Evolutionary conservation across 2,329 filamentous ascomycete genomes (phyloP), one percentile per base, ranked within the genome.

Genomic region (Penicillium decumbens): DNA sequence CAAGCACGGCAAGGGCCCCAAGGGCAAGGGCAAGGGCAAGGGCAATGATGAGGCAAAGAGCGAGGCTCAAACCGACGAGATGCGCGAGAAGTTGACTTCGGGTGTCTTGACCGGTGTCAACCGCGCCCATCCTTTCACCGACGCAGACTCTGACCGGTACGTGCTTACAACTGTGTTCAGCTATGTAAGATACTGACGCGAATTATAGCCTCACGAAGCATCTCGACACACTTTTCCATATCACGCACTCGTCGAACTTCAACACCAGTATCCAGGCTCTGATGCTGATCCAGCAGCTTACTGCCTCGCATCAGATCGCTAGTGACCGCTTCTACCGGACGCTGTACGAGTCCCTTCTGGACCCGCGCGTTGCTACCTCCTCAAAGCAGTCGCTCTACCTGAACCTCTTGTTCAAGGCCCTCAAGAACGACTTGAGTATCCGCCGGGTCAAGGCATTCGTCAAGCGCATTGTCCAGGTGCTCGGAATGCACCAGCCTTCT

Each of bases 201-300:
- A 30, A 25, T 8, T 49, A 37, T 56, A 87, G 84, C 23, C 82
- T 97, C 57, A 88, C 95, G 64, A 84, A 85, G 50, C 92, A 98
- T 65, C 81, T 98, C 49, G 87, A 97, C 66, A 96, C 92, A 3
- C 80, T 98, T 24, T 98, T 96, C 79, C 85, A 84, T 62, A 93
- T 98, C 63, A 95, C 93, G 0, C 93, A 98, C 72, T 97, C 92
- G 0, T 89, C 92, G 49, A 98, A 98, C 71, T 97, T 98, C 80
- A 98, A 97, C 73, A 98, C 93, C 0, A 93, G 90, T 66, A 89
- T 98, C 32, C 93, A 98, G 71, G 92, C 93, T 29, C 80, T 98
- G 57, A 87, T 95, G 74, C 77, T 98, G 41, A 95, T 98, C 58
- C 93, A 97, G 67, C 93, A 97, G 68, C 80, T 98, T 25, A 88